A percentile compares a stretch with the other conserved stretches of the same genome.
Evolutionary conservation across 2,329 filamentous ascomycete species (phyloP).

Genomic region (Microdochium paspali): DNA sequence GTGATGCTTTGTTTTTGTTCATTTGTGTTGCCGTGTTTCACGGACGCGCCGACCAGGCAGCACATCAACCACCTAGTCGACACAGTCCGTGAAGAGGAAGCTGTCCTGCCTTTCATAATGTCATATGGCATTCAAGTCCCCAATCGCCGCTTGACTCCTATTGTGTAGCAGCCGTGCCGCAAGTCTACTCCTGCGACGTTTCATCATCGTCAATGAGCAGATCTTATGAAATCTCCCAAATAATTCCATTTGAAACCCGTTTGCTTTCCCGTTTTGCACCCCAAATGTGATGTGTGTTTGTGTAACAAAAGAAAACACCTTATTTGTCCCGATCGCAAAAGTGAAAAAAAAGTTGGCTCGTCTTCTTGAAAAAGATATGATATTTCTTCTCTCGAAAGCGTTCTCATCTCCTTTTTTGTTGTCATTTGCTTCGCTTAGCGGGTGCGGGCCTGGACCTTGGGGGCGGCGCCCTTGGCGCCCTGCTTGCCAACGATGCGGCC

Average conservation of each 20-base stretch:
- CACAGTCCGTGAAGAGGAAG: no score
- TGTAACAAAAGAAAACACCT: conserved; percentile 1
- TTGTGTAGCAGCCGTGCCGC: no score
- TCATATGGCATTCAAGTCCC: no score
- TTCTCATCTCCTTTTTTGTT: no score
- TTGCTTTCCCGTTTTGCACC: conserved; percentile 1
- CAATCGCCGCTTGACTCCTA: no score
- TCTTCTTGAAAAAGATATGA: neutral
- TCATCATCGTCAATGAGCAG: neutral
- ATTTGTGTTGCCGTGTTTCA: neutral
- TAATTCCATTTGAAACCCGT: neutral
- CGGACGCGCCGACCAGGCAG: neutral
- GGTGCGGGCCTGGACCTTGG: conserved; percentile 78
- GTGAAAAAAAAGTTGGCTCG: neutral
- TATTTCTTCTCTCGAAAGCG: no score
- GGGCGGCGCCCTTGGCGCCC: conserved; percentile 81
- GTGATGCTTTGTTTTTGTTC: neutral
- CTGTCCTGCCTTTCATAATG: no score
- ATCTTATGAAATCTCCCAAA: neutral
- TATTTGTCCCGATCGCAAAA: neutral
- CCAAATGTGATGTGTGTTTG: neutral
- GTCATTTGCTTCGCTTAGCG: conserved; percentile 55
- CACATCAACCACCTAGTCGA: no score
- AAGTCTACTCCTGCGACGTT: no score
- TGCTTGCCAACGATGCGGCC: conserved; percentile 89